Base-by-base conservation (phyloP, 2,329 filamentous ascomycete genomes). In the Fusarium oligoseptatum region DNA sequence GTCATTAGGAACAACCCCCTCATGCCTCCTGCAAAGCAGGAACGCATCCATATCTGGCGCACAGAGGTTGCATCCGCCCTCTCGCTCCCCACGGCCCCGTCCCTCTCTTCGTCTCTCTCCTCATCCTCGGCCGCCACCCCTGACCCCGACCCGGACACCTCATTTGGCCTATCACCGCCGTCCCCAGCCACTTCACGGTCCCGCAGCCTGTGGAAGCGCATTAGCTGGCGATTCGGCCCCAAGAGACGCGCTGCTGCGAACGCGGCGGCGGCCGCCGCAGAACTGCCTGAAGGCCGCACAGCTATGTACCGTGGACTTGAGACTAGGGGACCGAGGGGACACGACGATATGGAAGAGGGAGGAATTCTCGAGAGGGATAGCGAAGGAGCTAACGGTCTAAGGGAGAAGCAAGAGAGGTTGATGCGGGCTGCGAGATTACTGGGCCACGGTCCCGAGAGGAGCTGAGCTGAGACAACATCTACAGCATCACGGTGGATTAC, bases 11-110 rank as follows among this genome's bases (percentile, higher is more conserved):
- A 48, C 41, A 79, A 73, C 65, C 66, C 76, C 27, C 76, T 77
- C 72, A 82, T 83, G 73, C 79, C 80, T 60, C 70, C 79, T 36
- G 76, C 82, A 63, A 83, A 83, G 66, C 80, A 83, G 58, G 78
- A 81, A 58, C 84, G 84, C 78, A 87, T 89, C 72, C 80, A 86
- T 68, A 82, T 86, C 68, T 90, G 88, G 88, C 85, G 85, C 65
- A 80, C 81, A 62, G 88, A 89, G 80, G 86, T 89, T 57, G 81
- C 82, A 39, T 78, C 80, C 24, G 80, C 82, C 57, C 79, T 80
- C 55, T 74, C 77, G 3, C 73, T 80, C 41, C 78, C 77, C 39
- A 77, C 79, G 22, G 79, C 82, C 14, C 76, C 79, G 11, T 78
- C 79, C 10, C 72, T 81, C 45, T 75, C 80, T 17, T 80, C 81